Evolutionary conservation across 2,329 filamentous ascomycete genomes (phyloP).

Genomic region (Neophaeococcomyces aloes): DNA sequence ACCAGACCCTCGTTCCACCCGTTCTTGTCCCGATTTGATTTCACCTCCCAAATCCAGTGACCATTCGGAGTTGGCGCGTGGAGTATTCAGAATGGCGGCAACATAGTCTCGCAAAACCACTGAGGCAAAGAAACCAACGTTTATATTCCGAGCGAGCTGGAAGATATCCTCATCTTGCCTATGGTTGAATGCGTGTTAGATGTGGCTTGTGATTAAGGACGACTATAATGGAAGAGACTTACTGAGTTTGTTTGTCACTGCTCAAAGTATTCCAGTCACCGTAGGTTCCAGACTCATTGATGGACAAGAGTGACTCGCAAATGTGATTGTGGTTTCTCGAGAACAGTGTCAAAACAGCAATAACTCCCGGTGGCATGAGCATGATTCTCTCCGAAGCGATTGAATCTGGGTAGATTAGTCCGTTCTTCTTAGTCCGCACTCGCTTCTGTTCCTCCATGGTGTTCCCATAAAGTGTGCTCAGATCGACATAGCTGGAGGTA

Average conservation of each 20-base stretch:
- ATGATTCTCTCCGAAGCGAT: conserved; percentile 38
- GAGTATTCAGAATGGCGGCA: conserved; percentile 37
- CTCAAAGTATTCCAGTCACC: conserved; percentile 31
- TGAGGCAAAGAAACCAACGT: conserved; percentile 38
- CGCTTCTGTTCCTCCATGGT: conserved; percentile 33
- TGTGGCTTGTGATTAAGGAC: too few relatives aligned
- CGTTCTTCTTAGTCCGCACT: conserved; percentile 36
- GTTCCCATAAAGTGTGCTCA: conserved; percentile 39
- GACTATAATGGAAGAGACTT: too few relatives aligned
- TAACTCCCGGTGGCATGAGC: conserved; percentile 39
- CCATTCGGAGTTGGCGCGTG: conserved; percentile 37
- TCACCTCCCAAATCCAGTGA: conserved; percentile 36
- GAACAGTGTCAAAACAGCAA: conserved; percentile 35
- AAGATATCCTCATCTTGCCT: conserved; percentile 42
- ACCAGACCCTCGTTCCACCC: conserved; percentile 34
- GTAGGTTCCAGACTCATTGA: conserved; percentile 38
- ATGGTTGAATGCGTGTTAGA: conserved; percentile 12
- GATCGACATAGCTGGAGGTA: conserved; percentile 39
- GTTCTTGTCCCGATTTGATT: conserved; percentile 32
- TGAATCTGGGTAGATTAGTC: conserved; percentile 34
- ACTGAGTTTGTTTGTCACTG: conserved; percentile 31
- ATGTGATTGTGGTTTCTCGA: conserved; percentile 39
- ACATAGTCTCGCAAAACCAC: conserved; percentile 39
- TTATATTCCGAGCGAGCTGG: conserved; percentile 38
- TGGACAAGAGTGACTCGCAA: conserved; percentile 29